Evolutionary conservation across 176 grass and related monocot species (phyloP).

Genomic region (barley (Hordeum vulgare)): DNA sequence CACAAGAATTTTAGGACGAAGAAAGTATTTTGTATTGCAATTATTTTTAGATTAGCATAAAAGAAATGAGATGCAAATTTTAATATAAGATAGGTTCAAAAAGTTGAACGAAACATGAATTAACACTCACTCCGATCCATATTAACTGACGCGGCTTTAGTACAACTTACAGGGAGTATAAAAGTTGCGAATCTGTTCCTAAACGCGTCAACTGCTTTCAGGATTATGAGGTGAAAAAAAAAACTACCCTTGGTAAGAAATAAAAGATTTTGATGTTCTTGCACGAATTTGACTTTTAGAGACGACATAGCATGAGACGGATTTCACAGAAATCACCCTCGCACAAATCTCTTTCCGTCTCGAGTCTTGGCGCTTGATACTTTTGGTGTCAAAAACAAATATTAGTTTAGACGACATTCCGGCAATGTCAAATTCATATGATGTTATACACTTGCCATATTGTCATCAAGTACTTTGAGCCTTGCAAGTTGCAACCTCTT

Average conservation of each 20-base stretch:
- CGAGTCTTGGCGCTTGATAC: background rate
- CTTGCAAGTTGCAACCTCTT: no score
- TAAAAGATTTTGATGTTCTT: background rate
- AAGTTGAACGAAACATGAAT: background rate
- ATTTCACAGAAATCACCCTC: background rate
- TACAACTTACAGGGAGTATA: no score
- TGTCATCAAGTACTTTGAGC: background rate
- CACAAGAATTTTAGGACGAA: no score
- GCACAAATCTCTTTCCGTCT: background rate
- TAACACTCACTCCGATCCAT: no score
- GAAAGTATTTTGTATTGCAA: background rate
- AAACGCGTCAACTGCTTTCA: background rate
- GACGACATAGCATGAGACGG: background rate
- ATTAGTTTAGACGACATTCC: background rate
- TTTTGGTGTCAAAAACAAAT: background rate
- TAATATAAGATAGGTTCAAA: background rate
- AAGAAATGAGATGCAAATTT: background rate
- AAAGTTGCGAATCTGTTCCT: no score
- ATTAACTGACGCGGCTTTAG: no score
- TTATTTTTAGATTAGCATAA: background rate
- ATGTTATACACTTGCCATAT: background rate
- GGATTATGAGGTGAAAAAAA: background rate
- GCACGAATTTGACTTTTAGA: background rate
- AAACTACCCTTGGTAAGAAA: background rate
- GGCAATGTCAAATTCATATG: background rate